Evolutionary conservation across 2,329 filamentous ascomycete genomes (phyloP).

Genomic region (Beauveria pseudobassiana): DNA sequence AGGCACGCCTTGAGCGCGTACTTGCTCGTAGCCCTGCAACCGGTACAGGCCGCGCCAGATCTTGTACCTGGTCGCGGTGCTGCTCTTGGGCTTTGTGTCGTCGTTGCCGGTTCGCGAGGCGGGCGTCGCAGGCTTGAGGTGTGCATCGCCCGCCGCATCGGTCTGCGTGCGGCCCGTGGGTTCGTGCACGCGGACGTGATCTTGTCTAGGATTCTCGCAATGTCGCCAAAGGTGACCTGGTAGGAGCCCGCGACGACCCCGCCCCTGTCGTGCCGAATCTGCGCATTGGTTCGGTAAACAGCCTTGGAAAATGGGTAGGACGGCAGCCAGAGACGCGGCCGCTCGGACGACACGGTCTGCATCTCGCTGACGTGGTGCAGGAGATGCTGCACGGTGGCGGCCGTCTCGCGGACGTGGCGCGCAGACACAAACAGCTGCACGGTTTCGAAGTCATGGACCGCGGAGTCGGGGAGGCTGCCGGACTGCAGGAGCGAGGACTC

Average conservation of each 20-base stretch:
- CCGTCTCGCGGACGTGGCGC: constrained; percentile 45
- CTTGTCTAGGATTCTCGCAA: constrained; percentile 34
- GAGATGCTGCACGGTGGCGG: constrained; percentile 38
- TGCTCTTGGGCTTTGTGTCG: constrained; percentile 20
- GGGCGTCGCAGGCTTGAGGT: constrained; percentile 12
- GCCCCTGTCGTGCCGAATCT: constrained; percentile 52
- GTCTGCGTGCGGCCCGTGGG: constrained; percentile 13
- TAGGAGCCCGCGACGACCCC: constrained; percentile 48
- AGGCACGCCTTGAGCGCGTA: constrained; percentile 51
- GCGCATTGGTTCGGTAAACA: constrained; percentile 45
- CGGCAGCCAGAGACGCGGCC: constrained; percentile 39
- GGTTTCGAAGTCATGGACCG: constrained; percentile 40
- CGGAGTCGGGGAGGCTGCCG: constrained; percentile 35
- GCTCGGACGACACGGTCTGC: constrained; percentile 31
- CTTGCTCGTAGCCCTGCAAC: constrained; percentile 49
- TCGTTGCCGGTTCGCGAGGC: not conserved
- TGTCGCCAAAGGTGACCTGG: constrained; percentile 37
- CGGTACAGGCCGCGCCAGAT: constrained; percentile 44
- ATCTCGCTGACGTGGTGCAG: constrained; percentile 41
- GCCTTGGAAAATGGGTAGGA: constrained; percentile 48
- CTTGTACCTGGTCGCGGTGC: constrained; percentile 35
- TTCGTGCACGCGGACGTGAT: constrained; percentile 33
- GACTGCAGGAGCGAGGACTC: constrained; percentile 41
- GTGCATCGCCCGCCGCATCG: not conserved
- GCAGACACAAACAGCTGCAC: constrained; percentile 49